Evolutionary conservation across 1,284 basidiomycete genomes (phyloP).

Genomic region (Athelia psychrophila): DNA sequence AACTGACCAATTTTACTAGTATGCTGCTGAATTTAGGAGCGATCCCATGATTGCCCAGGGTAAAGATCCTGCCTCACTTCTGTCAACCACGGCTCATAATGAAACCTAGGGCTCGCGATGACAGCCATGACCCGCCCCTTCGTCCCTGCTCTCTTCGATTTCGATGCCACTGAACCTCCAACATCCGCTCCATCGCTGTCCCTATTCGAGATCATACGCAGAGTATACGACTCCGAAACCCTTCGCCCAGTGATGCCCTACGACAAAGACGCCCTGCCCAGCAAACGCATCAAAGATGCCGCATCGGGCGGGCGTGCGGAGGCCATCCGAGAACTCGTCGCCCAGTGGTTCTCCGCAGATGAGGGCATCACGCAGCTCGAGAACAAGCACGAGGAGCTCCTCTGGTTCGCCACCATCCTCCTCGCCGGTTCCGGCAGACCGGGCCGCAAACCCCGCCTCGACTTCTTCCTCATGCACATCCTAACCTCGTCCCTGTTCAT

Average conservation of each 20-base stretch:
- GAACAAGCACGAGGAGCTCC: conserved; percentile 48
- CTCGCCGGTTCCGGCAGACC: conserved; percentile 48
- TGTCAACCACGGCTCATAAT: not conserved
- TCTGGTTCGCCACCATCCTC: conserved; percentile 52
- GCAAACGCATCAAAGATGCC: conserved; percentile 32
- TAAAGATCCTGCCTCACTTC: conserved; percentile 12
- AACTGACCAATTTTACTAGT: conserved; percentile 36
- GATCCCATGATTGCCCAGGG: conserved; percentile 53
- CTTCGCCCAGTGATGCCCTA: conserved; percentile 57
- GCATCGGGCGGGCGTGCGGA: conserved; percentile 37
- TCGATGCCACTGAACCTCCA: conserved; percentile 6
- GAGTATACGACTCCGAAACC: conserved; percentile 50
- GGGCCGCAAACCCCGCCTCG: conserved; percentile 51
- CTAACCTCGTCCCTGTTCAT: conserved; percentile 64
- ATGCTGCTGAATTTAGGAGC: conserved; percentile 59
- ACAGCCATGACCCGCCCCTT: conserved; percentile 43
- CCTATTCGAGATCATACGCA: conserved; percentile 47
- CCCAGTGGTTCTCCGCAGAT: conserved; percentile 35
- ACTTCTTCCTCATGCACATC: conserved; percentile 75
- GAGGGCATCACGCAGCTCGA: conserved; percentile 34
- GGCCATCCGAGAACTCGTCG: conserved; percentile 46
- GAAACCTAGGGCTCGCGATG: conserved; percentile 46
- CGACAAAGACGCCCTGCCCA: conserved; percentile 40
- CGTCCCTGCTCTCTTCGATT: conserved; percentile 33
- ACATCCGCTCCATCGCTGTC: conserved; percentile 28